Conservation (phyloP, 2,329 filamentous ascomycete species). For the Penicillium occitanis region DNA sequence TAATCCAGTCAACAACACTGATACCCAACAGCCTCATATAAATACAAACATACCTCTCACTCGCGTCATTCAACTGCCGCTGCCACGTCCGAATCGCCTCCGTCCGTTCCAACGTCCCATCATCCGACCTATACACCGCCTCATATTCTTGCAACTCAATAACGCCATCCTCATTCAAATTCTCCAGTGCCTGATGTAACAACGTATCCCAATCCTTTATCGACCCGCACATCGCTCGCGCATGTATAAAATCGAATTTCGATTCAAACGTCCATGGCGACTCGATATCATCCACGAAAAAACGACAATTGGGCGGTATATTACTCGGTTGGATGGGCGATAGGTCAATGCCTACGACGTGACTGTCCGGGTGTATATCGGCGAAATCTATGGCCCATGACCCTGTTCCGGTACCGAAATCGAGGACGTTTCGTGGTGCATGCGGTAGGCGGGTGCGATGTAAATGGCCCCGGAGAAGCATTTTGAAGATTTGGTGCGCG, state of each 20-base stretch:
- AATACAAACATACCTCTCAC: conserved; percentile 11
- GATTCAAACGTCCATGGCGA: conserved; percentile 30
- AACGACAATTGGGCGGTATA: conserved; percentile 22
- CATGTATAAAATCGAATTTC: conserved; percentile 32
- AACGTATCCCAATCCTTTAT: conserved; percentile 32
- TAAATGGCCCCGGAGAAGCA: conserved; percentile 16
- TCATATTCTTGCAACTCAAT: conserved; percentile 34
- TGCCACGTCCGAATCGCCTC: conserved; percentile 18
- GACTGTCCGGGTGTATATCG: conserved; percentile 18
- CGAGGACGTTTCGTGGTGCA: conserved; percentile 18
- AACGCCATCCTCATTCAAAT: conserved; percentile 32
- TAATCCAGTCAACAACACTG: neutral
- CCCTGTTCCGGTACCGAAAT: conserved; percentile 22
- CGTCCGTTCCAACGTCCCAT: conserved; percentile 15
- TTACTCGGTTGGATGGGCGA: conserved; percentile 26
- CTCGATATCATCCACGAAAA: conserved; percentile 31
- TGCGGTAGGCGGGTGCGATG: conserved; percentile 9
- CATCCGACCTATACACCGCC: conserved; percentile 19
- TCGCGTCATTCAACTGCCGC: conserved; percentile 18
- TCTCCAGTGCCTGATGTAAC: conserved; percentile 28
- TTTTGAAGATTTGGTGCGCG: conserved; percentile 21
- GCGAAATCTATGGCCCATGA: conserved; percentile 25
- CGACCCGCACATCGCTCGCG: conserved; percentile 29
- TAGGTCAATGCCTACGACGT: conserved; percentile 26
- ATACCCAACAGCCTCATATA: neutral